Base-by-base conservation (phyloP, 2,329 filamentous ascomycete species). In the Curvularia eragrostidis region DNA sequence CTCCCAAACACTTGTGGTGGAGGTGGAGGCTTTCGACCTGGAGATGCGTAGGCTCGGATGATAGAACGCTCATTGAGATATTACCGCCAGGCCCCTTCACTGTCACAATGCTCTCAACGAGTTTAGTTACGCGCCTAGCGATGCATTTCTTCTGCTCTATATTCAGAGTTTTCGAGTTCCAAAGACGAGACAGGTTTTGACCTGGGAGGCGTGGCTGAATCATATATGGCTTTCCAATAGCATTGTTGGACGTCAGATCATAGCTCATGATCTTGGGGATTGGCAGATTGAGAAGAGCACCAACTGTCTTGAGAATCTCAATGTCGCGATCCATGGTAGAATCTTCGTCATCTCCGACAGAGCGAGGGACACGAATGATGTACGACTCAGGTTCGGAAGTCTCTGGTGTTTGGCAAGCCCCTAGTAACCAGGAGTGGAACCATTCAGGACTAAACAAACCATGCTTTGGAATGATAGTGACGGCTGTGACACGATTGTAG, bases 401-500 rank as follows among this genome's bases (percentile, higher is more conserved):
- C 36, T 39, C 8, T 39, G n/a, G 7, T 19, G 36, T 8, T 21
- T 10, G n/a, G 36, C 7, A 9, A 3, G 13, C 15, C 32, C 13
- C 32, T 12, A 10, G 7, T 8, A 39, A 10, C 36, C n/a, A 19
- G 4, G 36, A 39, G 36, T 3, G n/a, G 8, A 39, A 19, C 36
- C 18, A 39, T 19, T 7, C 36, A 10, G 21, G 18, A 18, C n/a
- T 39, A 6, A 19, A 19, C 9, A 12, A 19, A 8, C n/a, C 21
- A 12, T 5, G 15, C 24, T 10, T 3, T 1, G 13, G 30, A 5
- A 18, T 48, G 18, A 54, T 9, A 6, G 32, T 34, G 9, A 54
- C 46, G 3, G 42, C 58, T 2, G 63, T 60, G n/a, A 72, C 58
- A 1, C 66, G 62, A 43, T 72, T 72, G 32, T 46, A 69, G 8